Evolutionary conservation across 805 yeast species (phyloP).

Genomic region (Isabelozyma rhagii): DNA sequence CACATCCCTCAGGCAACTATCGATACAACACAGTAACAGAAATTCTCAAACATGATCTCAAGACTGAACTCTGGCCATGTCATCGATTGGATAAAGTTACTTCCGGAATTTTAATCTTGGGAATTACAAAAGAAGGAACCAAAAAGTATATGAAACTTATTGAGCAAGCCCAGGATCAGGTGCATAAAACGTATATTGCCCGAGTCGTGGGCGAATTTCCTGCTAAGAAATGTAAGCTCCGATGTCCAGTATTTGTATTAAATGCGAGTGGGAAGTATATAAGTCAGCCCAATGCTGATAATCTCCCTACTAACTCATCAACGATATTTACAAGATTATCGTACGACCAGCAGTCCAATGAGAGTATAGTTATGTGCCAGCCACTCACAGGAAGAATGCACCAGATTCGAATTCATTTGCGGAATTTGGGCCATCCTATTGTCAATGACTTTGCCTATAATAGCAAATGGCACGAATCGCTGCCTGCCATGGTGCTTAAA

Average conservation of each 20-base stretch:
- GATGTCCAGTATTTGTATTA: constrained; percentile 39
- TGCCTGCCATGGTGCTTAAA: constrained; percentile 7
- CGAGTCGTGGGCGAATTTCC: constrained; percentile 43
- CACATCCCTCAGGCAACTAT: constrained; percentile 50
- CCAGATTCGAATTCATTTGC: constrained; percentile 54
- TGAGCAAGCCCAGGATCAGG: constrained; percentile 19
- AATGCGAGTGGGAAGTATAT: constrained; percentile 32
- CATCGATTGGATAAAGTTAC: constrained; percentile 53
- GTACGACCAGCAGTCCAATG: constrained; percentile 22
- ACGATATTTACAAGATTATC: constrained; percentile 29
- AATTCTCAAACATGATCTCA: constrained; percentile 31
- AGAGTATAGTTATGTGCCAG: constrained; percentile 46
- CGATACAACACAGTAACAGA: constrained; percentile 42
- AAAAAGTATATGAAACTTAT: constrained; percentile 29
- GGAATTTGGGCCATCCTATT: constrained; percentile 74
- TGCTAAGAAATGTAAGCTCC: constrained; percentile 15
- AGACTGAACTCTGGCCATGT: constrained; percentile 34
- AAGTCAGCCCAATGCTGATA: constrained; percentile 24
- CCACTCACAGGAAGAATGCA: constrained; percentile 57
- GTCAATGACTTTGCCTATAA: constrained; percentile 63
- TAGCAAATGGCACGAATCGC: constrained; percentile 5
- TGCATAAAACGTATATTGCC: constrained; percentile 45
- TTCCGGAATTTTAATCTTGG: constrained; percentile 48
- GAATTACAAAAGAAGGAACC: constrained; percentile 32
- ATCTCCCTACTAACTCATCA: constrained; percentile 25